These are phyloP conservation scores for Populus simonii DNA, from an alignment of 345 rosid species.

Conservation along the genomic window DNA sequence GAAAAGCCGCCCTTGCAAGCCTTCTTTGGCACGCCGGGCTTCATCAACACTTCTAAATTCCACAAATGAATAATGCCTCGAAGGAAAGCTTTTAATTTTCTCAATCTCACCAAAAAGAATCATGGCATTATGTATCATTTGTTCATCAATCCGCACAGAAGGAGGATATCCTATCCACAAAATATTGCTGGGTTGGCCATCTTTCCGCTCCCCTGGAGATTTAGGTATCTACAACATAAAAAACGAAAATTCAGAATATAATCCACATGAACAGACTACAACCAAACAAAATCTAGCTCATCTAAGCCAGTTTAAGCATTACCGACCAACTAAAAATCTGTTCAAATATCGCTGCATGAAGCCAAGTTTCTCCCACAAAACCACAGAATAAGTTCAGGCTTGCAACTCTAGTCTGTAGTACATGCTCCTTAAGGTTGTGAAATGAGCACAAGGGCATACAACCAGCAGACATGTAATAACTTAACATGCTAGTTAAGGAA, in stretches of 20 bases:
- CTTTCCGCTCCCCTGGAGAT: conserved; percentile 46
- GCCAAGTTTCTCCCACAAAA: neutral
- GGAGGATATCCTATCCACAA: conserved; percentile 97
- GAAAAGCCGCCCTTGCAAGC: conserved; percentile 85
- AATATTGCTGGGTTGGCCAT: conserved; percentile 76
- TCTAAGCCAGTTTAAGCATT: neutral
- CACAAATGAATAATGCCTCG: conserved; percentile 81
- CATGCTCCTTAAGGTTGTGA: neutral
- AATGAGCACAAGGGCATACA: neutral
- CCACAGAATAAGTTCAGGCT: neutral
- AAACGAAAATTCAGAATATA: neutral
- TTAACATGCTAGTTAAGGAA: neutral
- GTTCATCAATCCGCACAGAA: conserved; percentile 80
- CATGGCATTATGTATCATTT: conserved; percentile 96
- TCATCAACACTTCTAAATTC: conserved; percentile 94
- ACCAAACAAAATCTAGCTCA: neutral
- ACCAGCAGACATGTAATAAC: neutral
- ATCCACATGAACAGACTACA: neutral
- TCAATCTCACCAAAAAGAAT: conserved; percentile 98
- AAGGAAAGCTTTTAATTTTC: conserved; percentile 71
- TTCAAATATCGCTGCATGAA: neutral
- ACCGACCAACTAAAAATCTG: neutral
- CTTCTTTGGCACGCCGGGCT: conserved; percentile 95
- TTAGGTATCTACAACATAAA: conserved; percentile 46
- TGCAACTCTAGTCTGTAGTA: neutral